Percentiles rank a stretch among this genome's conserved stretches.
These are phyloP conservation scores for Spirogloea muscicola DNA, from an alignment of 139 green algal genomes.

Conservation along the genomic window DNA sequence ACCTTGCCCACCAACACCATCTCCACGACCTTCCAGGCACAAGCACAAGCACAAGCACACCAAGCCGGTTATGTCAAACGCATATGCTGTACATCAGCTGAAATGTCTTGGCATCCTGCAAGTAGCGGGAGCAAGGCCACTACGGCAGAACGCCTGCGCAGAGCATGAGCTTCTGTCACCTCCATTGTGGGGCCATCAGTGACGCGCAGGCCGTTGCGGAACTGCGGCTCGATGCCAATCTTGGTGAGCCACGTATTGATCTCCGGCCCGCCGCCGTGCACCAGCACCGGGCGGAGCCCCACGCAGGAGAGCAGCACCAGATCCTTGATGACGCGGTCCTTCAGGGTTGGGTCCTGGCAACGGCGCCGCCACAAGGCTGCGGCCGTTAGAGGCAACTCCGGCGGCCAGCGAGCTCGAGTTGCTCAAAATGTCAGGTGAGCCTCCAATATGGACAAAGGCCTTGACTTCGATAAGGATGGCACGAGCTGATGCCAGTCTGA, in stretches of 20 bases:
- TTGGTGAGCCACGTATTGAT: conserved; percentile 97
- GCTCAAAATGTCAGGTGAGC: too few relatives aligned
- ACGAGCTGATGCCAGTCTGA: too few relatives aligned
- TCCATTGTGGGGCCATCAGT: conserved; percentile 97
- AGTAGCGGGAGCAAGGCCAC: background rate
- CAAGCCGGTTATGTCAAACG: background rate
- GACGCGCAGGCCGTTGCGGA: conserved; percentile 94
- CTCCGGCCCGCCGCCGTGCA: conserved; percentile 97
- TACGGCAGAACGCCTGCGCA: too few relatives aligned
- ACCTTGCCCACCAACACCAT: conserved; percentile 96
- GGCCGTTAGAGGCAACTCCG: too few relatives aligned
- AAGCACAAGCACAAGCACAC: too few relatives aligned
- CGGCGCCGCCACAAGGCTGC: too few relatives aligned
- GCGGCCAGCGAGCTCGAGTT: too few relatives aligned
- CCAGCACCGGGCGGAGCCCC: conserved; percentile 86
- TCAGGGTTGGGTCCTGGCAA: conserved; percentile 56
- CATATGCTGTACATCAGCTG: background rate
- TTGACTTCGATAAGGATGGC: too few relatives aligned
- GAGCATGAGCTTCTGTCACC: too few relatives aligned
- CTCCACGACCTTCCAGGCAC: too few relatives aligned
- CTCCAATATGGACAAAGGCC: too few relatives aligned
- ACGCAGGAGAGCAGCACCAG: conserved; percentile 90
- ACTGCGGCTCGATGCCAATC: conserved; percentile 80
- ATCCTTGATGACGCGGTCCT: conserved; percentile 89
- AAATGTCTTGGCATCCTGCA: background rate